phyloP scores from a whole-genome alignment of 2,329 filamentous ascomycete species.

The Verticillium nonalfalfae region DNA sequence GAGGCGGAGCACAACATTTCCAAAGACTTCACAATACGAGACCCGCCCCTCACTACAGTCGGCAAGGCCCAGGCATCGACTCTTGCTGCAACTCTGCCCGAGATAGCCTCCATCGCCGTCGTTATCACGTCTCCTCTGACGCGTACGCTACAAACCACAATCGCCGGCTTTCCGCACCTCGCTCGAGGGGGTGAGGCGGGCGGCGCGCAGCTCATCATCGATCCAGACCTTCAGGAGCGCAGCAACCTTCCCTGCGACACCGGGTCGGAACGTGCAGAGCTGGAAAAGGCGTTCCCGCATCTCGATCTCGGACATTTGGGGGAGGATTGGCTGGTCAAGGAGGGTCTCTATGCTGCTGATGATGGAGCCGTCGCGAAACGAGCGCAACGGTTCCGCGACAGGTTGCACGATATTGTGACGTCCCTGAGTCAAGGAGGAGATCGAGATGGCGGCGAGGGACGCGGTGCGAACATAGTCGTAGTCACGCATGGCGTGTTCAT shows the following conservation, averaged over 20 bases:
- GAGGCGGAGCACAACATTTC: slow-evolving; percentile 13
- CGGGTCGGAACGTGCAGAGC: slow-evolving; percentile 7
- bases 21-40: slow-evolving; percentile 10
- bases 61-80: slow-evolving; percentile 6
- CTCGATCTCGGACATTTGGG: slow-evolving; percentile 6
- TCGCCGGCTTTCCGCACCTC: slow-evolving; percentile 6
- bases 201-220: slow-evolving; percentile 9
- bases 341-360: slow-evolving; percentile 13
- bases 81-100: slow-evolving; percentile 6
- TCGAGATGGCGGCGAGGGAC: background rate
- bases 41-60: slow-evolving; percentile 7
- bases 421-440: slow-evolving; percentile 1
- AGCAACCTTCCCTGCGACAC: slow-evolving; percentile 19
- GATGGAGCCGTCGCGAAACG: slow-evolving; percentile 11
- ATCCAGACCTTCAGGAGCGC: slow-evolving; percentile 16
- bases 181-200: background rate
- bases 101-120: slow-evolving; percentile 4
- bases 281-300: slow-evolving; percentile 11
- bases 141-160: slow-evolving; percentile 10
- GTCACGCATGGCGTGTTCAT: slow-evolving; percentile 24
- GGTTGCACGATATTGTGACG: slow-evolving; percentile 4
- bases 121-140: slow-evolving; percentile 11
- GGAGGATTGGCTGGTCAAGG: slow-evolving; percentile 14
- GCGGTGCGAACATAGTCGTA: slow-evolving; percentile 16
- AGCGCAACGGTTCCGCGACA: slow-evolving; percentile 11